A percentile compares a stretch with the other conserved stretches of the same genome.
Conservation (phyloP, 2,329 filamentous ascomycete species). For the Cordyceps fumosorosea region DNA sequence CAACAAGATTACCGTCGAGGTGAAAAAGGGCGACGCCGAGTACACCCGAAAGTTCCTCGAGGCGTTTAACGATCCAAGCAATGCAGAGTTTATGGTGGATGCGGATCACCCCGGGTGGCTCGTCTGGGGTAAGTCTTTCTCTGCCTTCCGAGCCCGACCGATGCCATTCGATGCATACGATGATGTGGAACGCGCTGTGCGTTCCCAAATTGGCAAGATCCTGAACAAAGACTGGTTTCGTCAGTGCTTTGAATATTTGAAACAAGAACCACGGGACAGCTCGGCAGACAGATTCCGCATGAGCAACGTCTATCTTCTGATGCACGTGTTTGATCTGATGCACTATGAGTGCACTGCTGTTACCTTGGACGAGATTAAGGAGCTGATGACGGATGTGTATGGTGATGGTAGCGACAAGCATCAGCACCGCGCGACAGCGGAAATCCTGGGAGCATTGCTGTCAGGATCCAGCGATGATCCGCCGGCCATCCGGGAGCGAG, state of each 20-base stretch:
- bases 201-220: conserved; percentile 71
- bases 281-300: conserved; percentile 82
- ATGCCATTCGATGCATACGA: conserved; percentile 67
- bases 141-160: conserved; percentile 68
- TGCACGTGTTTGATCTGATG: conserved; percentile 86
- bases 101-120: conserved; percentile 92
- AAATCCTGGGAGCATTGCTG: conserved; percentile 83
- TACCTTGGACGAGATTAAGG: conserved; percentile 82
- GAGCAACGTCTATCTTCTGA: conserved; percentile 77
- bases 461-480: conserved; percentile 74
- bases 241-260: conserved; percentile 85
- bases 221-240: conserved; percentile 81
- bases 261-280: conserved; percentile 86
- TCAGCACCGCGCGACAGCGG: conserved; percentile 89
- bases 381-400: conserved; percentile 69
- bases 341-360: conserved; percentile 69
- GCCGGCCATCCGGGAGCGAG: conserved; percentile 61
- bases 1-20: conserved; percentile 68
- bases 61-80: conserved; percentile 61
- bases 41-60: conserved; percentile 77
- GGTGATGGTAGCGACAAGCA: conserved; percentile 95
- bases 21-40: conserved; percentile 64
- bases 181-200: conserved; percentile 65
- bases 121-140: conserved; percentile 86
- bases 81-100: conserved; percentile 82